Base-by-base conservation (phyloP, 2,329 filamentous ascomycete genomes). In the Aspergillus arachidicola region DNA sequence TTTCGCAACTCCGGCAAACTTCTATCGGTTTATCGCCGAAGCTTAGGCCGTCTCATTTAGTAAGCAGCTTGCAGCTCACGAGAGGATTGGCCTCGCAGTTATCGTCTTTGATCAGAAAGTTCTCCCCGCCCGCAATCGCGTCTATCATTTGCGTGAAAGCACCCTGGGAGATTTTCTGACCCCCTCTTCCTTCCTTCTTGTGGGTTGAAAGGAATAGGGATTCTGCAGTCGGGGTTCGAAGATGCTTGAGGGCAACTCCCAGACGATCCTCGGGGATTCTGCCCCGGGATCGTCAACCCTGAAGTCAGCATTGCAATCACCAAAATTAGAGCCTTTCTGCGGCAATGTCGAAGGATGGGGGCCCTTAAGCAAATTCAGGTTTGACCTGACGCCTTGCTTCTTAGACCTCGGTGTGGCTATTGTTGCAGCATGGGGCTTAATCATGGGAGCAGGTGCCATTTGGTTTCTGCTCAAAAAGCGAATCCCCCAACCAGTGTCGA, bases 301-400 rank as follows among this genome's bases (percentile, higher is more conserved):
- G 41, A 66, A 64, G 60, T 70, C 69, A 61, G 66, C 68, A 64
- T 72, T 72, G 64, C 68, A 71, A 63, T 64, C 65, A 41, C 67
- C 59, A 59, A 69, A 71, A 50, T 70, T 69, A 63, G 91, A 96
- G 76, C 88, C 92, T 62, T 83, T 97, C 78, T 98, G 94, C 81
- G 88, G 91, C 77, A 95, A 97, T 79, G 83, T 85, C 60, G 94
- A 98, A 80, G 96, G 95, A 73, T 99, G 95, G 95, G 96, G 96
- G 1, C 95, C 95, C 26, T 76, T 99, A 75, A 97, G 93, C 79
- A 89, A 89, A 41, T 84, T 89, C 69, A 86, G 94, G 77, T 97
- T 93, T 79, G 95, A 99, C 81, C 93, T 99, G 73, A 98, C 95
- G 19, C 94, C 95, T 46, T 99, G 95, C 82, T 99, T 99, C 76